Conservation (phyloP, 306 rosid genomes). For the Vigna unguiculata region DNA sequence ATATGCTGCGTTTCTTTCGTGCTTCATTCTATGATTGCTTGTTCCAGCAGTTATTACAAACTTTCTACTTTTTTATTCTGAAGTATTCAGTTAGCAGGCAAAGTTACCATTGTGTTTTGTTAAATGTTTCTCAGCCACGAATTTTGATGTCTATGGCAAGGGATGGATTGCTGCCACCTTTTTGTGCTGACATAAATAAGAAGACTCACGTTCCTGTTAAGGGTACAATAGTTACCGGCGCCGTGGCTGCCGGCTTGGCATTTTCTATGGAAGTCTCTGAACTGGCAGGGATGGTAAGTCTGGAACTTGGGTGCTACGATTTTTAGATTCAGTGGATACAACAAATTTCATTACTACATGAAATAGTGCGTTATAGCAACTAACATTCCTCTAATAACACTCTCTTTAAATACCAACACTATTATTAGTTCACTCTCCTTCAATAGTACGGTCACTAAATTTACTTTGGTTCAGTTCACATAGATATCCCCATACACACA, state of each 20-base stretch:
- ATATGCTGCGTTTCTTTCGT: slow-evolving; percentile 30
- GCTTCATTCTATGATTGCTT: slow-evolving; percentile 26
- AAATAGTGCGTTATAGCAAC: background rate
- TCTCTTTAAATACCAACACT: too few relatives aligned
- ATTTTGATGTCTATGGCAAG: slow-evolving; percentile 64
- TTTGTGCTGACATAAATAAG: slow-evolving; percentile 52
- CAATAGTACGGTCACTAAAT: background rate
- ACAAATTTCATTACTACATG: background rate
- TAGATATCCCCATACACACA: too few relatives aligned
- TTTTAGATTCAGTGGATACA: slow-evolving; percentile 6
- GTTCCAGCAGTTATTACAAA: background rate
- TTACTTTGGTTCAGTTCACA: background rate
- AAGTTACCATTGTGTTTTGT: slow-evolving; percentile 19
- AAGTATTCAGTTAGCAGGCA: slow-evolving; percentile 1
- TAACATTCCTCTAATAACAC: too few relatives aligned
- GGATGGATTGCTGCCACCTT: slow-evolving; percentile 59
- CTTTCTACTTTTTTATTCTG: background rate
- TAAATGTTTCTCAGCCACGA: slow-evolving; percentile 54
- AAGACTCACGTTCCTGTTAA: slow-evolving; percentile 52
- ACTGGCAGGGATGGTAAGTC: slow-evolving; percentile 91
- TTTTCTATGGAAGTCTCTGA: slow-evolving; percentile 86
- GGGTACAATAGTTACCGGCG: slow-evolving; percentile 73
- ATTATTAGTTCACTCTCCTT: background rate
- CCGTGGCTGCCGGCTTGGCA: slow-evolving; percentile 72
- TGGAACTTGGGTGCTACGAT: background rate